These are phyloP conservation scores for Aspergillus felis DNA, from an alignment of 2,329 filamentous ascomycete genomes.

Conservation along the genomic window DNA sequence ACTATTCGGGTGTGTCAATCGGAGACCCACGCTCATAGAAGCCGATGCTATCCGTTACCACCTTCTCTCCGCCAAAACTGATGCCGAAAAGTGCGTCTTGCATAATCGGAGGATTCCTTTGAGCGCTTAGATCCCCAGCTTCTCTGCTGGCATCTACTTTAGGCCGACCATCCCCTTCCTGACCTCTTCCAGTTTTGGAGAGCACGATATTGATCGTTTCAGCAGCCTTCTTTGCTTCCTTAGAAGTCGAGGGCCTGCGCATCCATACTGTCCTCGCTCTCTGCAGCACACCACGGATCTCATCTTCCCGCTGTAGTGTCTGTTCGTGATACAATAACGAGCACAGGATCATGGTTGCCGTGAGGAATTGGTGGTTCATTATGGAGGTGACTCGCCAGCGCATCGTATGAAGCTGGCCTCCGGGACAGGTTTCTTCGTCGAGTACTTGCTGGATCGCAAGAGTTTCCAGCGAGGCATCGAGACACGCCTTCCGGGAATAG, in stretches of 20 bases:
- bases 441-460: slow-evolving; percentile 48
- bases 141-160: no score
- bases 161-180: no score
- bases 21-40: no score
- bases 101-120: no score
- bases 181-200: not conserved
- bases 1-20: no score
- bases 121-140: no score
- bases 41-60: no score
- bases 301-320: slow-evolving; percentile 7
- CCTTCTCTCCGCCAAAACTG: no score
- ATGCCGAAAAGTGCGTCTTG: no score
- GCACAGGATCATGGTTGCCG: slow-evolving; percentile 57
- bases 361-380: slow-evolving; percentile 57
- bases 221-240: slow-evolving; percentile 13
- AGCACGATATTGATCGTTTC: slow-evolving; percentile 8
- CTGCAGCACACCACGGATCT: slow-evolving; percentile 13
- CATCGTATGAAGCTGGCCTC: slow-evolving; percentile 49
- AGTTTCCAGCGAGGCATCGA: slow-evolving; percentile 45
- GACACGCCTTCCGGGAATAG: slow-evolving; percentile 43
- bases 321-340: slow-evolving; percentile 14
- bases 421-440: slow-evolving; percentile 49
- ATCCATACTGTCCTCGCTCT: slow-evolving; percentile 15
- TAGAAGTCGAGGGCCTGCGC: slow-evolving; percentile 10
- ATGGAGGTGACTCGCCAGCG: slow-evolving; percentile 57